Conservation (phyloP, 2,329 filamentous ascomycete species). For the Raffaelea deltoideospora region DNA sequence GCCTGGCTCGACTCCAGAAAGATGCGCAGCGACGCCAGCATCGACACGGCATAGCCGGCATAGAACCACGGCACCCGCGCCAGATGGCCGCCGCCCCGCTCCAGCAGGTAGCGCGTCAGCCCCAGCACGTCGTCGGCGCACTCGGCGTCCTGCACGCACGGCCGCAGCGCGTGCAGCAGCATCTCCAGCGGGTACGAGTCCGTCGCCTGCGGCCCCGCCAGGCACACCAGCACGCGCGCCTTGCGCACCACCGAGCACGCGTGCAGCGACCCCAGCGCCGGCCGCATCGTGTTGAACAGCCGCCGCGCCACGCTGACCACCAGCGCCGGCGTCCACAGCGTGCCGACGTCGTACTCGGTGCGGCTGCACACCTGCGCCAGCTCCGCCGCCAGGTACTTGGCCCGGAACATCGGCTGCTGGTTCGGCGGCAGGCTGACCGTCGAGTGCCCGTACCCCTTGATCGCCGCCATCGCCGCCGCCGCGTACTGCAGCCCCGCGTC, state of each 20-base stretch:
- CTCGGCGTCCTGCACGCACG: conserved; percentile 66
- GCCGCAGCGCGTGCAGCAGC: conserved; percentile 65
- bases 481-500: conserved; percentile 44
- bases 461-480: conserved; percentile 48
- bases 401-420: conserved; percentile 77
- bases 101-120: conserved; percentile 69
- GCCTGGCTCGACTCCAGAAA: conserved; percentile 63
- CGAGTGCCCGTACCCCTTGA: conserved; percentile 55
- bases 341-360: conserved; percentile 46
- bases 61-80: conserved; percentile 56
- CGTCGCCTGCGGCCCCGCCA: conserved; percentile 60
- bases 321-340: conserved; percentile 61
- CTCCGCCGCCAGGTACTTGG: conserved; percentile 60
- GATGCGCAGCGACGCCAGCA: conserved; percentile 60
- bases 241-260: conserved; percentile 78
- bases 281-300: conserved; percentile 67
- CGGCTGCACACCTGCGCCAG: conserved; percentile 64
- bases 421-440: conserved; percentile 51
- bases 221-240: conserved; percentile 62
- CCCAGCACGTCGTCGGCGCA: conserved; percentile 86
- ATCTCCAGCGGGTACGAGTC: conserved; percentile 78
- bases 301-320: conserved; percentile 61
- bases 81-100: conserved; percentile 51
- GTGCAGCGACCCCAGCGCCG: conserved; percentile 72
- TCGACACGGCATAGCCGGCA: conserved; percentile 64